These are phyloP conservation scores for Achlya hypogyna DNA, from an alignment of 352 stramenopile species.

Conservation along the genomic window DNA sequence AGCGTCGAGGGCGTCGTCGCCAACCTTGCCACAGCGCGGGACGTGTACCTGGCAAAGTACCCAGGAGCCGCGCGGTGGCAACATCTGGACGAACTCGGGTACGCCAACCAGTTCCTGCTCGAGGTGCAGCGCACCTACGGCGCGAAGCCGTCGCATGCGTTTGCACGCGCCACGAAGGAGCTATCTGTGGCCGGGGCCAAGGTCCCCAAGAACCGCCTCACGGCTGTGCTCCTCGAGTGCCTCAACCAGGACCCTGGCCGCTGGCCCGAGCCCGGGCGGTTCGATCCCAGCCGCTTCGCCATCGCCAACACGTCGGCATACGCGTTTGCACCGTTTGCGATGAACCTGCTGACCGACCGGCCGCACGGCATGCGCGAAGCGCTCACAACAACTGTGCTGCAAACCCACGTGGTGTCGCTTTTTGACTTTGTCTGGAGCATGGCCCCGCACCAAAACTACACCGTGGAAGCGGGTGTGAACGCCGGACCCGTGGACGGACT, in stretches of 20 bases:
- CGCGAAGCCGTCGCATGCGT: neutral
- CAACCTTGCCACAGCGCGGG: conserved; percentile 1
- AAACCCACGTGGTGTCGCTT: neutral
- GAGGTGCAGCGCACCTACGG: conserved; percentile 12
- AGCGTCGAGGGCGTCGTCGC: neutral
- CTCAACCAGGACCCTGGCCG: neutral
- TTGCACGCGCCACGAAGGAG: neutral
- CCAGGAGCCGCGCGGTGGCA: neutral
- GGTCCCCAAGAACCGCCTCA: neutral
- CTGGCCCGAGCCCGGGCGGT: neutral
- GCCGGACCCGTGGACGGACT: neutral
- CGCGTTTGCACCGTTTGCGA: neutral
- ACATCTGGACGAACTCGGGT: conserved; percentile 4
- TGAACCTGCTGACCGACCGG: neutral
- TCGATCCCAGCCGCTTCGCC: neutral
- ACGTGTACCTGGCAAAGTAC: conserved; percentile 1
- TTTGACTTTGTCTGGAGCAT: conserved; percentile 12
- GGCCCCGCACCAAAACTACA: conserved; percentile 1
- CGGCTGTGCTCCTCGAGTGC: neutral
- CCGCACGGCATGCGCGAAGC: neutral
- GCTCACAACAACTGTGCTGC: neutral
- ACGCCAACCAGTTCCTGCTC: conserved; percentile 5
- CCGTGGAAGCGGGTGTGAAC: neutral
- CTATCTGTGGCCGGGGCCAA: neutral
- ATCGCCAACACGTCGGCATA: neutral